Percentiles rank a stretch among this genome's conserved stretches.
Conservation (phyloP, 345 rosid genomes). For the Corchorus capsularis region DNA sequence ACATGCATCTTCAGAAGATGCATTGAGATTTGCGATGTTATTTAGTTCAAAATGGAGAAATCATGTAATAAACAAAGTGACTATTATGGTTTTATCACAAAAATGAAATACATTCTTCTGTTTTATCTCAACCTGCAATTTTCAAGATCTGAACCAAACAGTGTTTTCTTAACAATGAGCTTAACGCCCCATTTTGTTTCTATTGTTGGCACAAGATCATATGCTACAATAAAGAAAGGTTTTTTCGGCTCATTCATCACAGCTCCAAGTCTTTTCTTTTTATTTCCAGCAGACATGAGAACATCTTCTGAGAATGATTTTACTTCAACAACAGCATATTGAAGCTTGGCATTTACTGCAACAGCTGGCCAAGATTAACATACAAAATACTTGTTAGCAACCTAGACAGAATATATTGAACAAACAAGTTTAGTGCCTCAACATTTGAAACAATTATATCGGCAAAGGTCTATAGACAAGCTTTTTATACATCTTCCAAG, state of each 20-base stretch:
- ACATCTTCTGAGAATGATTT: constrained; percentile 47
- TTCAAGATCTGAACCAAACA: constrained; percentile 85
- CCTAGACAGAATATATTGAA: background rate
- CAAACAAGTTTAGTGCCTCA: constrained; percentile 12
- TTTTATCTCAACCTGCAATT: constrained; percentile 69
- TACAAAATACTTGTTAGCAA: background rate
- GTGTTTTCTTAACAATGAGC: constrained; percentile 62
- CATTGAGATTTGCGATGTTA: constrained; percentile 9
- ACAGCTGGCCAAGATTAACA: constrained; percentile 57
- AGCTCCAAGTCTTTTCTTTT: constrained; percentile 59
- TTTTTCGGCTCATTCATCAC: constrained; percentile 63
- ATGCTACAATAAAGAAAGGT: constrained; percentile 68
- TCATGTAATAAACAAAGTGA: background rate
- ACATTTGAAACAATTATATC: background rate
- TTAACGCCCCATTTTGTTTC: constrained; percentile 84
- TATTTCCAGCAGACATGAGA: constrained; percentile 41
- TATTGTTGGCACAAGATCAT: constrained; percentile 75
- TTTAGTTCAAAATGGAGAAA: background rate
- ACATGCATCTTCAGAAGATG: background rate
- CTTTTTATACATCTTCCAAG: constrained; percentile 11
- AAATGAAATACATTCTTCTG: background rate
- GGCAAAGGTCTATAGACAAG: constrained; percentile 3
- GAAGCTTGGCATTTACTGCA: constrained; percentile 88
- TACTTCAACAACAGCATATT: constrained; percentile 81
- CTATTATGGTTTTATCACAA: background rate